These are phyloP conservation scores for Sodiomyces alkalinus DNA, from an alignment of 2,329 filamentous ascomycete species.

Conservation along the genomic window DNA sequence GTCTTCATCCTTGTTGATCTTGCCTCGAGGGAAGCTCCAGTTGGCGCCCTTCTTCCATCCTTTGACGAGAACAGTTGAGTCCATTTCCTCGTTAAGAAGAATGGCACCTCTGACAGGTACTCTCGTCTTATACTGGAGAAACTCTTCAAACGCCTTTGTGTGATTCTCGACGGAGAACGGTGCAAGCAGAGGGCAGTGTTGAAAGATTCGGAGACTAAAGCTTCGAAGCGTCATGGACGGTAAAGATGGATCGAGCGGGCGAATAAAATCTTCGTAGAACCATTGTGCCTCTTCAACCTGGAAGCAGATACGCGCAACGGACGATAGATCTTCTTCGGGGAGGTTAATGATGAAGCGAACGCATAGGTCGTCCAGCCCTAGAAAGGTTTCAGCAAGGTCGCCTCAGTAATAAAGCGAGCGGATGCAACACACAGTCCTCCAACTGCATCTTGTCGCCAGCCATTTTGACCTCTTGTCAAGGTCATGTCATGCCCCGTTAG, in stretches of 20 bases:
- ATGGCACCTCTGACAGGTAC: slow-evolving; percentile 92
- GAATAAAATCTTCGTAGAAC: slow-evolving; percentile 99
- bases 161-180: slow-evolving; percentile 66
- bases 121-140: slow-evolving; percentile 84
- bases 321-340: slow-evolving; percentile 76
- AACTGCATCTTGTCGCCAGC: slow-evolving; percentile 66
- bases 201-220: slow-evolving; percentile 84
- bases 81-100: slow-evolving; percentile 86
- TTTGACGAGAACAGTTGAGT: slow-evolving; percentile 82
- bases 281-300: slow-evolving; percentile 99
- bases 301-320: slow-evolving; percentile 90
- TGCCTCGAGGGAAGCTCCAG: slow-evolving; percentile 94
- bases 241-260: slow-evolving; percentile 69
- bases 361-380: slow-evolving; percentile 93
- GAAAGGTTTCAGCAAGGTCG: slow-evolving; percentile 6
- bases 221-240: slow-evolving; percentile 72
- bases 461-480: slow-evolving; percentile 40
- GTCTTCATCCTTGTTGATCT: slow-evolving; percentile 95
- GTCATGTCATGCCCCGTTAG: too few relatives aligned
- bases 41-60: slow-evolving; percentile 95
- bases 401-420: background rate
- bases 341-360: slow-evolving; percentile 98
- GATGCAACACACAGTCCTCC: slow-evolving; percentile 58
- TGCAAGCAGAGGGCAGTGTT: slow-evolving; percentile 80
- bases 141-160: slow-evolving; percentile 75